Percentiles rank a stretch among this genome's conserved stretches.
These are phyloP conservation scores for Trametes cubensis DNA, from an alignment of 768 basidiomycete genomes.

Conservation along the genomic window DNA sequence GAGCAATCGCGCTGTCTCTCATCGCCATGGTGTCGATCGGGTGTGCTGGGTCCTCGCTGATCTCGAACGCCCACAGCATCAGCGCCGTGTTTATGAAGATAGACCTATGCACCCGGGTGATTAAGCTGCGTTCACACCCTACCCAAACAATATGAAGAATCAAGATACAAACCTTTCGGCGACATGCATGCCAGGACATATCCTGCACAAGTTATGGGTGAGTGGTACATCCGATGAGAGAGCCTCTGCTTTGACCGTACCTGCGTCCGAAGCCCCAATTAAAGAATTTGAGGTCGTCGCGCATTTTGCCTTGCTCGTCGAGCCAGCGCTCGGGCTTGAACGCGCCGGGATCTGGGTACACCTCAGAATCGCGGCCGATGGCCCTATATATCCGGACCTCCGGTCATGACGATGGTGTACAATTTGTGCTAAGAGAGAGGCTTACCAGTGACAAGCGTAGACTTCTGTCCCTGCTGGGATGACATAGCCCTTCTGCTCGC, in stretches of 20 bases:
- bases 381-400: constrained; percentile 24
- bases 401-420: background rate
- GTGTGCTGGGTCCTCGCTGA: constrained; percentile 50
- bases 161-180: constrained; percentile 45
- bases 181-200: constrained; percentile 69
- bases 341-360: constrained; percentile 37
- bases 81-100: constrained; percentile 68
- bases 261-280: constrained; percentile 42
- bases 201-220: constrained; percentile 40
- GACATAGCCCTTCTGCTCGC: constrained; percentile 37
- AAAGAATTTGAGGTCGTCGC: constrained; percentile 35
- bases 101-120: too few species aligned
- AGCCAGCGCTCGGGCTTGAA: constrained; percentile 40
- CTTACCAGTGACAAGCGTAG: constrained; percentile 43
- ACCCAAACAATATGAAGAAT: too few species aligned
- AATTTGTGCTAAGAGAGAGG: too few species aligned
- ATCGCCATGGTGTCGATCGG: constrained; percentile 67
- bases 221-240: background rate
- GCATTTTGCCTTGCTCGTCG: constrained; percentile 33
- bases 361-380: constrained; percentile 36
- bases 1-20: constrained; percentile 63
- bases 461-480: constrained; percentile 46
- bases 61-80: constrained; percentile 65
- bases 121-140: too few species aligned
- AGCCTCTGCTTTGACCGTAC: constrained; percentile 17